phyloP scores from a whole-genome alignment of 139 green algal genomes.

The Picochlorum sp. region DNA sequence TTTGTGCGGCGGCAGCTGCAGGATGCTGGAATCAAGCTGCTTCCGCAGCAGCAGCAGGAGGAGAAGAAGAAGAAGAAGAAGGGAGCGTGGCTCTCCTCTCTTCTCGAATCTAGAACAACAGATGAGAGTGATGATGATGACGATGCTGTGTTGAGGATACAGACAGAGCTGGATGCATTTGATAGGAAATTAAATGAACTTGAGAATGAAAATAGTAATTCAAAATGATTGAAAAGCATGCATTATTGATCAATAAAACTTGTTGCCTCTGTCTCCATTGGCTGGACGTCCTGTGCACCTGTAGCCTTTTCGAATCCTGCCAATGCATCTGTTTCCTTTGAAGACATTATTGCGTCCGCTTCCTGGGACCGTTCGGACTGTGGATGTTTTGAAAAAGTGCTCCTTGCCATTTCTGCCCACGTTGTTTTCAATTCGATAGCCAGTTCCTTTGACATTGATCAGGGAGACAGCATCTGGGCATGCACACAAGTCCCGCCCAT shows the following conservation, averaged over 20 bases:
- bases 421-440: slow-evolving; percentile 6
- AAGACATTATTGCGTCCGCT: slow-evolving; percentile 2
- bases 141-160: neutral
- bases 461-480: slow-evolving; percentile 5
- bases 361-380: neutral
- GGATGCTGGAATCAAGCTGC: too few species aligned
- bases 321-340: slow-evolving; percentile 8
- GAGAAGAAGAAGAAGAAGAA: too few species aligned
- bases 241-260: too few species aligned
- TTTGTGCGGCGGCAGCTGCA: neutral
- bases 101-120: neutral
- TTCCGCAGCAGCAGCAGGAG: too few species aligned
- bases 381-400: slow-evolving; percentile 9
- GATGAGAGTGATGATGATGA: neutral
- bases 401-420: slow-evolving; percentile 7
- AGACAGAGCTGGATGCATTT: neutral
- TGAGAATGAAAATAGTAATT: neutral
- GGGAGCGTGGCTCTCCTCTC: too few species aligned
- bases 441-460: slow-evolving; percentile 12
- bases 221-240: too few species aligned
- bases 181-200: neutral
- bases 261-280: neutral
- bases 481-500: slow-evolving; percentile 1
- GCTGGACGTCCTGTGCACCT: neutral
- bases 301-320: slow-evolving; percentile 1